A percentile compares a stretch with the other conserved stretches of the same genome.
Conservation (phyloP, 2,329 filamentous ascomycete species). For the Escovopsis sp. region DNA sequence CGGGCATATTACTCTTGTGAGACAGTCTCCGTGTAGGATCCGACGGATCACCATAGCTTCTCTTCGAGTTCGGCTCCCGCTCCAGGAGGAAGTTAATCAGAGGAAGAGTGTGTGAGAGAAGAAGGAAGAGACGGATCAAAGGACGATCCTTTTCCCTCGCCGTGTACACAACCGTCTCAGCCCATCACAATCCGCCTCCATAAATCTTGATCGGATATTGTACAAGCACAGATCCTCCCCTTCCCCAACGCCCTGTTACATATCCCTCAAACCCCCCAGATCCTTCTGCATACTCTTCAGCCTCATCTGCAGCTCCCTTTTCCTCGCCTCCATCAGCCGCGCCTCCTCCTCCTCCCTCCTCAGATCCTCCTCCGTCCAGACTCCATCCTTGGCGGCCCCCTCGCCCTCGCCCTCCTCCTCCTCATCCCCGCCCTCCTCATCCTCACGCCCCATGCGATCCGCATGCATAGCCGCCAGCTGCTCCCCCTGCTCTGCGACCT, state of each 20-base stretch:
- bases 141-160: too few species aligned
- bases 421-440: slow-evolving; percentile 31
- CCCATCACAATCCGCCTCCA: not conserved
- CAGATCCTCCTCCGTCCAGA: slow-evolving; percentile 54
- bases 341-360: slow-evolving; percentile 53
- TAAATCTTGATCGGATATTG: slow-evolving; percentile 4
- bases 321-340: slow-evolving; percentile 38
- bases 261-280: slow-evolving; percentile 35
- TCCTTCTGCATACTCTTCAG: slow-evolving; percentile 40
- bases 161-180: too few species aligned
- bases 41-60: too few species aligned
- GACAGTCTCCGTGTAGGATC: too few species aligned
- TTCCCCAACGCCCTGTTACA: slow-evolving; percentile 24
- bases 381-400: slow-evolving; percentile 29
- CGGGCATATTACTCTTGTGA: too few species aligned
- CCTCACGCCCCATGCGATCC: slow-evolving; percentile 38
- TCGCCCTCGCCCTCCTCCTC: slow-evolving; percentile 29
- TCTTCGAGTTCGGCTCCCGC: too few species aligned
- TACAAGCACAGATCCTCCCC: not conserved
- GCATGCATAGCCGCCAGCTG: slow-evolving; percentile 61
- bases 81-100: too few species aligned
- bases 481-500: slow-evolving; percentile 60
- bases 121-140: too few species aligned
- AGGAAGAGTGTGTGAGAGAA: too few species aligned
- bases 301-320: slow-evolving; percentile 38